A percentile compares a stretch with the other conserved stretches of the same genome.
Conservation (phyloP, 257 asterid genomes). For the Pogostemon cablin region DNA sequence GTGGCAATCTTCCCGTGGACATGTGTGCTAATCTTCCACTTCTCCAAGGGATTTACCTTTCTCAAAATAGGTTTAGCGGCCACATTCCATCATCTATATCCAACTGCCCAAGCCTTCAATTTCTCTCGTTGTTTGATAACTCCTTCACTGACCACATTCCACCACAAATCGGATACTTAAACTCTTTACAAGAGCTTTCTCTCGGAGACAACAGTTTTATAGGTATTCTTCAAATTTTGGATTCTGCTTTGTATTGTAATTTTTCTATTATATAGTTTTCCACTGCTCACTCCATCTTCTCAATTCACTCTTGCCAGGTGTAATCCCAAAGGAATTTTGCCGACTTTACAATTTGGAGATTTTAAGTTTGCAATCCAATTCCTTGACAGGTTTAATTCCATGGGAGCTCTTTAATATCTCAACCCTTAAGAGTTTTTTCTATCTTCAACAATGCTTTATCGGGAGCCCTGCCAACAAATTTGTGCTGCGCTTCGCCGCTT, state of each 20-base stretch:
- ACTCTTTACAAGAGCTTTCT: no score
- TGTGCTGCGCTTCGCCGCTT: background rate
- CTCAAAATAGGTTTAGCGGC: no score
- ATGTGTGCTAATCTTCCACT: no score
- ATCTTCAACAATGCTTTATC: background rate
- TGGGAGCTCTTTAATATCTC: background rate
- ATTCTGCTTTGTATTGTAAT: background rate
- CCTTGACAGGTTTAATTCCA: background rate
- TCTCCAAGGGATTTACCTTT: no score
- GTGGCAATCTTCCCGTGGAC: no score
- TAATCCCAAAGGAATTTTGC: background rate
- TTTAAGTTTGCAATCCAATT: background rate
- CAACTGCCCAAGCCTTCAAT: no score
- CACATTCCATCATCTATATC: no score
- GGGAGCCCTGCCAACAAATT: background rate
- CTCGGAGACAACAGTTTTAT: background rate
- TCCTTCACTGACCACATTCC: no score
- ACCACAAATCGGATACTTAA: no score
- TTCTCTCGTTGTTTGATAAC: no score
- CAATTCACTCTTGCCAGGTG: background rate
- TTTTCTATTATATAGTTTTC: no score
- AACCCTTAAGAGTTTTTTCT: background rate
- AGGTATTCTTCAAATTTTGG: background rate
- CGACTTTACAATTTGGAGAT: background rate
- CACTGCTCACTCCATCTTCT: no score